Evolutionary conservation across 768 basidiomycete genomes (phyloP).

Genomic region (Amanita phalloides): DNA sequence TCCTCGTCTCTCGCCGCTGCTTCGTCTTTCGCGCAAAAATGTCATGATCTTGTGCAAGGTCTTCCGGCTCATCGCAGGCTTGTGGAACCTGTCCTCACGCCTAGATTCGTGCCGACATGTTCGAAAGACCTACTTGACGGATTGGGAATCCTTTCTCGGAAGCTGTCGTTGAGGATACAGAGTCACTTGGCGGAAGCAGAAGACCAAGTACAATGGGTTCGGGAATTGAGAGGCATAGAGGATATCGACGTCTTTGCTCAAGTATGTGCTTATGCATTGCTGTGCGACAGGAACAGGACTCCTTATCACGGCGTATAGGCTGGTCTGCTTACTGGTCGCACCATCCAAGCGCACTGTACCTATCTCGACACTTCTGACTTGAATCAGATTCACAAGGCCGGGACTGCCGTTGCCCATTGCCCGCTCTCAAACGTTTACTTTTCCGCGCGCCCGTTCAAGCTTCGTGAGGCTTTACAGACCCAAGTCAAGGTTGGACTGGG

Average conservation of each 20-base stretch:
- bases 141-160: constrained; percentile 43
- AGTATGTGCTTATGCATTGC: constrained; percentile 24
- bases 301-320: constrained; percentile 25
- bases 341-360: constrained; percentile 86
- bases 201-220: constrained; percentile 69
- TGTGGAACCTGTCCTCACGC: constrained; percentile 77
- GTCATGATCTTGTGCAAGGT: constrained; percentile 26
- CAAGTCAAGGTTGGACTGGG: constrained; percentile 72
- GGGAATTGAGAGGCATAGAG: constrained; percentile 41
- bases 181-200: constrained; percentile 78
- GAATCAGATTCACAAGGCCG: constrained; percentile 31
- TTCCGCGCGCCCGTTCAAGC: constrained; percentile 55
- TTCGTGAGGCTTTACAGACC: constrained; percentile 58
- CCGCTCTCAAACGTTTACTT: constrained; percentile 88
- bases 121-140: constrained; percentile 57
- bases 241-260: constrained; percentile 72
- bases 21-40: constrained; percentile 42
- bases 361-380: constrained; percentile 51
- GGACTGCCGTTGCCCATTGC: constrained; percentile 73
- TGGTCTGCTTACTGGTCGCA: constrained; percentile 48
- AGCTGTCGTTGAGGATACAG: constrained; percentile 47
- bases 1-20: constrained; percentile 40
- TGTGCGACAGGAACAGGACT: background rate
- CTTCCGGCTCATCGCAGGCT: constrained; percentile 37
- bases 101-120: constrained; percentile 86